These are phyloP conservation scores for Yarrowia keelungensis DNA, from an alignment of 805 yeast species.

Conservation along the genomic window DNA sequence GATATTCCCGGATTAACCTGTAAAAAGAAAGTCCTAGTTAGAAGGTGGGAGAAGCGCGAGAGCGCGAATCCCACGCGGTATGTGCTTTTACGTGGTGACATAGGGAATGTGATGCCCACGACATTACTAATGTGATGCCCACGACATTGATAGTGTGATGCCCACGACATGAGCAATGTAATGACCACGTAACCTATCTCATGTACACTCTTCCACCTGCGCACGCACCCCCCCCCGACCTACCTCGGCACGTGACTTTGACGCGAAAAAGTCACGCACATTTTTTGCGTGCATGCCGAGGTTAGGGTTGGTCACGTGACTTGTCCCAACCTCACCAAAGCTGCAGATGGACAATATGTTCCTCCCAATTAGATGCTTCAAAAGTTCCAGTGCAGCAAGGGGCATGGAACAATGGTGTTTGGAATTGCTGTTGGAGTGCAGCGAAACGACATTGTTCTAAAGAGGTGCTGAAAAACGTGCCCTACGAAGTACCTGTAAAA, in stretches of 20 bases:
- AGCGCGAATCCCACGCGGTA: too few relatives aligned
- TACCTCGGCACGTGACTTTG: slow-evolving; percentile 7
- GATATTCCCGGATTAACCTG: too few relatives aligned
- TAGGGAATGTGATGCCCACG: background rate
- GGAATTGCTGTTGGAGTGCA: too few relatives aligned
- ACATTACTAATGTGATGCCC: background rate
- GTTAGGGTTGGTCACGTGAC: too few relatives aligned
- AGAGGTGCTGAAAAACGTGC: too few relatives aligned
- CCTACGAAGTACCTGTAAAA: too few relatives aligned
- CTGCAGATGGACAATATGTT: background rate
- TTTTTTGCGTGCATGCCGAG: background rate
- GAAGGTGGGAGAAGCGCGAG: too few relatives aligned
- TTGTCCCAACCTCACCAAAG: too few relatives aligned
- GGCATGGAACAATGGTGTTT: background rate
- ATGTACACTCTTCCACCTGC: background rate
- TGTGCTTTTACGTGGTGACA: too few relatives aligned
- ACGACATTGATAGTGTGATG: background rate
- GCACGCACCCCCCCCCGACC: background rate
- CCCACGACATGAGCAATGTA: background rate
- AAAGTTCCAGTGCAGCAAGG: background rate
- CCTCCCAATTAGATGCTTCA: slow-evolving; percentile 6
- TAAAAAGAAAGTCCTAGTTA: too few relatives aligned
- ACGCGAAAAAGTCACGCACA: slow-evolving; percentile 19
- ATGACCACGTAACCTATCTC: too few relatives aligned
- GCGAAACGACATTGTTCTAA: too few relatives aligned